Evolutionary conservation across 75 land plant genomes (phyloP), one percentile per base, ranked within the genome.

Genomic region (Sequoiadendron giganteum): DNA sequence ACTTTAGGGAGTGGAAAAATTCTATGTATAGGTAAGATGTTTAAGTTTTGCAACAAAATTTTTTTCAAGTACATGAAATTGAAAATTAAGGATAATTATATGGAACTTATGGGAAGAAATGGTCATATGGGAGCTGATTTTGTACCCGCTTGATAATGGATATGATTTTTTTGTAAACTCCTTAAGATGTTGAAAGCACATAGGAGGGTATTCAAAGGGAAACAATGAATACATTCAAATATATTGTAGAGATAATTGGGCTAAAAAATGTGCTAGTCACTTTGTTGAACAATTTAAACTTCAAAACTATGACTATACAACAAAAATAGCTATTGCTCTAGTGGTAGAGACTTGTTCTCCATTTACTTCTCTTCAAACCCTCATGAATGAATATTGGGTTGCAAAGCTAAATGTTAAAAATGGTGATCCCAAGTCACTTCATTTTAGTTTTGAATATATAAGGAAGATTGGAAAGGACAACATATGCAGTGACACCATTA

Each of bases 381-480:
- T 96, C 56, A 97, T 96, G 99, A 97, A 97, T 84, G 99, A 97
- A 90, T 97, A 97, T 84, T 91, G 98, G 73, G 99, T 97, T 13
- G 96, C 96, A 19, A 98, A 97, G 91, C 91, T 96, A 38, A 97
- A 97, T 85, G 99, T 97, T 56, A 98, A 97, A 87, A 97, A 97
- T 90, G 99, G 98, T 73, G 99, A 96, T 16, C 84, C 96, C 54
- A 97, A 97, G 85, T 97, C 99, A 11, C 96, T 97, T 16, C 96
- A 96, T 13, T 97, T 97, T 89, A 86, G 94, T 79, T 97, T 97
- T 80, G 97, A 97, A 90, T 97, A 97, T 88, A 96, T 97, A 65
- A 98, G 98, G 40, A 98, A 97, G 89, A 96, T 97, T 97, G 98
- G 98, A 1, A 97, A 97, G 88, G 99, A 97, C 73, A 94, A 97